Evolutionary conservation across 2,329 filamentous ascomycete genomes (phyloP), one percentile per base, ranked within the genome.

Genomic region (Paecilomyces dactylethromorphus): DNA sequence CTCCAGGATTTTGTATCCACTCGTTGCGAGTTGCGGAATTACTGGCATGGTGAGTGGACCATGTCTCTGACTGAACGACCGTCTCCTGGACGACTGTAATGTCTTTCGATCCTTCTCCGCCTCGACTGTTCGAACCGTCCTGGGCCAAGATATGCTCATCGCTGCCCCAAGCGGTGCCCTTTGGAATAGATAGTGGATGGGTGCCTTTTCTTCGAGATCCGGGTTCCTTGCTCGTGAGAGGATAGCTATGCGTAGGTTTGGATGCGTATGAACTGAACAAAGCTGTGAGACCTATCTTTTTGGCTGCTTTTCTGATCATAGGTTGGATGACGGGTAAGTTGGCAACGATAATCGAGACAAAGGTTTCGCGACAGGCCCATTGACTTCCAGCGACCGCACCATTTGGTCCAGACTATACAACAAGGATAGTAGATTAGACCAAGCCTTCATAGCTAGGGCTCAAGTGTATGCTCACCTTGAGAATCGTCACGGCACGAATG

Each of bases 401-500:
- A 29, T 72, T 63, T 53, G 69, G 62, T 12, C 69, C 70, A 49
- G 69, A 64, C 69, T 72, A 29, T 13, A 56, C 26, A 12, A 56
- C 26, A 12, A 15, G 10, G 15, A 59, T 6, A 24, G 11, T 11
- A 21, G 11, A 18, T 35, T 35, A 54, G 59, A 55, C 50, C 11
- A 12, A 21, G 26, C 57, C 8, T 3, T 31, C 13, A 15, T 15
- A 49, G 12, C 3, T 15, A 2, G 39, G 24, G 18, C 21, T 11
- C 32, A 33, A 31, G 21, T 31, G 33, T 31, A 15, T 3, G 62
- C 67, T 50, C 62, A 74, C 72, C 2, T 66, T 75, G 22, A 80
- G 58, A 53, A 84, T 80, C 1, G 79, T 71, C 7, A 80, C 74
- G 24, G 78, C 80, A 26, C 82, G 80, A 21, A 85, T 72, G 54